Evolutionary conservation across 1,139 yeast species (phyloP), one percentile per base, ranked within the genome.

Genomic region (Casaregolazyma suthepensis): DNA sequence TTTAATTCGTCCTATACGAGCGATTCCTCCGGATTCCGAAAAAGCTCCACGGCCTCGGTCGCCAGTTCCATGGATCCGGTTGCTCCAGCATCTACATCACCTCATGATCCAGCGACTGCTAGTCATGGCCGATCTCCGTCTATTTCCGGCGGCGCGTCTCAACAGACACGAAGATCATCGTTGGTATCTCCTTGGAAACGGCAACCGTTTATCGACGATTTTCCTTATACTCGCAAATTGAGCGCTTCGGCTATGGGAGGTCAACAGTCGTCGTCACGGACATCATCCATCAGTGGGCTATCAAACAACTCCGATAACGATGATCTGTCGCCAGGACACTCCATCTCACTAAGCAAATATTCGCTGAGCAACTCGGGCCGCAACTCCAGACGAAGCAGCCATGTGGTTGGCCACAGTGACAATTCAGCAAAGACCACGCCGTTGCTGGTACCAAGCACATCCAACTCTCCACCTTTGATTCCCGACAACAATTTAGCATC

Each of bases 1-100:
- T 66, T 66, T 56, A 66, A 66, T 51, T 54, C 69, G 2, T 66
- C 69, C 9, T 66, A 64, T 48, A 66, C 67, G 5, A 61, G n/a
- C 38, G 68, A 64, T 52, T 63, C 67, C 1, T 62, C 62, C 17
- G 67, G 66, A 17, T 65, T 64, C 58, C 54, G 66, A 43, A 63
- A 63, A 51, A 62, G 67, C 3, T 59, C 67, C 10, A 53, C 65
- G 15, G 56, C 62, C 42, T 54, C 60, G 13, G 22, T 56, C 35
- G 47, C 49, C 22, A 46, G 61, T 15, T 52, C 61, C 3, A 57
- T 63, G 5, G 66, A 63, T 51, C 67, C 68, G 31, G 48, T 49
- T 20, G 48, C 44, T 20, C 67, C 62, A 51, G 59, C 61, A 35
- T 50, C 56, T 22, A 49, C 54, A 19, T 49, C 51, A 40, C 53